Evolutionary conservation across 2,329 filamentous ascomycete species (phyloP).

Genomic region (Tolypocladium tropicale): DNA sequence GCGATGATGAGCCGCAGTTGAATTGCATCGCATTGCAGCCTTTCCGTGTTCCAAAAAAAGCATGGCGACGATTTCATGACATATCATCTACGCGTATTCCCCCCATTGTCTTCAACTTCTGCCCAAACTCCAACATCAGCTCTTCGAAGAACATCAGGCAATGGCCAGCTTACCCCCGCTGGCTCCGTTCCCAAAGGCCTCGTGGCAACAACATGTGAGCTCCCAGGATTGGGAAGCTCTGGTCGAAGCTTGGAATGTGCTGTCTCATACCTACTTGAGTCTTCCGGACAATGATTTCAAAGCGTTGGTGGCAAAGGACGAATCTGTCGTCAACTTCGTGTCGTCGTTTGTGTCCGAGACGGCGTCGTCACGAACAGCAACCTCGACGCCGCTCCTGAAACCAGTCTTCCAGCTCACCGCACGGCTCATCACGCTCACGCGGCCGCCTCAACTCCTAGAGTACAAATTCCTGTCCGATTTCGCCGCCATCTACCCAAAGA

Average conservation of each 20-base stretch:
- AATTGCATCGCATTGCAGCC: neutral
- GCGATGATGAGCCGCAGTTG: neutral
- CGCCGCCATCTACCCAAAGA: constrained; percentile 56
- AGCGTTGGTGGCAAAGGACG: constrained; percentile 39
- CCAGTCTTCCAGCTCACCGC: constrained; percentile 54
- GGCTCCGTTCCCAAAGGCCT: constrained; percentile 63
- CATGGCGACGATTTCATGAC: constrained; percentile 1
- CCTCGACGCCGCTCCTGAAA: constrained; percentile 42
- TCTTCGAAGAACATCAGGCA: neutral
- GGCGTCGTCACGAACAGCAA: constrained; percentile 16
- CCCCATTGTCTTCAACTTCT: no score
- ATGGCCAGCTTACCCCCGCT: constrained; percentile 55
- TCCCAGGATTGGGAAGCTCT: constrained; percentile 68
- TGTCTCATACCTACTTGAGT: constrained; percentile 55
- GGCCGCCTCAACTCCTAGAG: constrained; percentile 40
- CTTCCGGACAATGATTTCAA: constrained; percentile 46
- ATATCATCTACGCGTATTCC: no score
- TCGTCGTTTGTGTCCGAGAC: constrained; percentile 51
- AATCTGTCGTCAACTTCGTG: constrained; percentile 33
- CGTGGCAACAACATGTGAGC: constrained; percentile 55
- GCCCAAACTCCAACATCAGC: neutral
- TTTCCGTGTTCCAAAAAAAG: neutral
- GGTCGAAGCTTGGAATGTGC: constrained; percentile 63
- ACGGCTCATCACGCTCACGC: constrained; percentile 37
- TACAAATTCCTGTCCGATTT: constrained; percentile 63